Evolutionary conservation across 1,284 basidiomycete species (phyloP).

Genomic region (Tilletia caries): DNA sequence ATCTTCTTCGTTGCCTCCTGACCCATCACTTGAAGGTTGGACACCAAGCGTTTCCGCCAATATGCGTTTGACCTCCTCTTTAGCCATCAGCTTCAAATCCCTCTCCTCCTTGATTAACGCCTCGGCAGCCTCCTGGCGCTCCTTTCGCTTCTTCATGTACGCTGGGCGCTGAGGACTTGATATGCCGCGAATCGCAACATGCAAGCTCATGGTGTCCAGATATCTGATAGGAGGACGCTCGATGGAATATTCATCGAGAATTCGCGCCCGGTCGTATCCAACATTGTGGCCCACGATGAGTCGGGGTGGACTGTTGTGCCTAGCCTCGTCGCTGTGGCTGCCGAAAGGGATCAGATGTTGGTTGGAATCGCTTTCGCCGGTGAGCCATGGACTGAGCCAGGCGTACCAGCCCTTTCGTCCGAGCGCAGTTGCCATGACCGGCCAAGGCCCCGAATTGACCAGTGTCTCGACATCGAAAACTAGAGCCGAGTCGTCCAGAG

Average conservation of each 20-base stretch:
- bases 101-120: conserved; percentile 45
- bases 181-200: conserved; percentile 90
- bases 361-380: conserved; percentile 64
- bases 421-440: conserved; percentile 86
- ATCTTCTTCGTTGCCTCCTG: neutral
- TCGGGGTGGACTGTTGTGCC: conserved; percentile 56
- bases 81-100: conserved; percentile 49
- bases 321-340: conserved; percentile 18
- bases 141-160: conserved; percentile 79
- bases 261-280: conserved; percentile 82
- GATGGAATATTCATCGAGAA: conserved; percentile 80
- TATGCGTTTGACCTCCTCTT: conserved; percentile 47
- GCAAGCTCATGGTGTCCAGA: conserved; percentile 90
- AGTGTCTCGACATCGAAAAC: conserved; percentile 94
- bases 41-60: conserved; percentile 56
- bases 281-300: conserved; percentile 91
- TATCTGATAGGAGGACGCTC: conserved; percentile 72
- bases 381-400: conserved; percentile 92
- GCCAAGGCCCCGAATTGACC: conserved; percentile 73
- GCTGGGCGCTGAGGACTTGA: conserved; percentile 90
- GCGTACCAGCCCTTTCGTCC: conserved; percentile 84
- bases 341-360: conserved; percentile 75
- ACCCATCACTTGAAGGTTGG: conserved; percentile 27
- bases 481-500: conserved; percentile 67
- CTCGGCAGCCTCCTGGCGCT: conserved; percentile 53